These are phyloP conservation scores for Alternaria arborescens DNA, from an alignment of 2,329 filamentous ascomycete genomes.

Conservation along the genomic window DNA sequence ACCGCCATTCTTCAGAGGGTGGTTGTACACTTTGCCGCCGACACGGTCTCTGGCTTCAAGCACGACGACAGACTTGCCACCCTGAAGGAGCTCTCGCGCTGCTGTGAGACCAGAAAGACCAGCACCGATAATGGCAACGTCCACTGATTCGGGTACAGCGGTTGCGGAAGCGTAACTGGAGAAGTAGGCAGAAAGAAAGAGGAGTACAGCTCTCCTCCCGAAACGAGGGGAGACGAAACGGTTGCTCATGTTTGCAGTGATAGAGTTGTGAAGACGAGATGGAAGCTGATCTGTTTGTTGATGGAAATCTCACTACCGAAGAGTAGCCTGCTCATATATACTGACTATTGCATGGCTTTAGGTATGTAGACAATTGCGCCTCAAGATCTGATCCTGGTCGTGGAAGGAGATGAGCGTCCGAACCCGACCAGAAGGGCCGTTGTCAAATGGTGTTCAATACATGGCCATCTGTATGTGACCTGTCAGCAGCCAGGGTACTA, in stretches of 20 bases:
- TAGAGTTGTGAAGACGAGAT: too few relatives aligned
- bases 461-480: not conserved
- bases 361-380: too few relatives aligned
- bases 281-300: not conserved
- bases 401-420: not conserved
- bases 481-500: not conserved
- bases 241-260: not conserved
- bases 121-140: slow-evolving; percentile 56
- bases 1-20: slow-evolving; percentile 27
- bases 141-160: slow-evolving; percentile 19
- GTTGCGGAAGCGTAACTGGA: not conserved
- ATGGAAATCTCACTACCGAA: not conserved
- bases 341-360: not conserved
- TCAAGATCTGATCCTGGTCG: not conserved
- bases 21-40: slow-evolving; percentile 60
- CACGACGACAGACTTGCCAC: slow-evolving; percentile 54
- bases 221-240: not conserved
- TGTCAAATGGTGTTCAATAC: not conserved
- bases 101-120: slow-evolving; percentile 48
- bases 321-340: not conserved
- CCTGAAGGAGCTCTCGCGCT: slow-evolving; percentile 47
- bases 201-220: not conserved
- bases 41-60: slow-evolving; percentile 62
- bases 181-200: not conserved
- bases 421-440: slow-evolving; percentile 1